A percentile compares a stretch with the other conserved stretches of the same genome.
These are phyloP conservation scores for Fusarium sp. DNA, from an alignment of 2,329 filamentous ascomycete species.

Conservation along the genomic window DNA sequence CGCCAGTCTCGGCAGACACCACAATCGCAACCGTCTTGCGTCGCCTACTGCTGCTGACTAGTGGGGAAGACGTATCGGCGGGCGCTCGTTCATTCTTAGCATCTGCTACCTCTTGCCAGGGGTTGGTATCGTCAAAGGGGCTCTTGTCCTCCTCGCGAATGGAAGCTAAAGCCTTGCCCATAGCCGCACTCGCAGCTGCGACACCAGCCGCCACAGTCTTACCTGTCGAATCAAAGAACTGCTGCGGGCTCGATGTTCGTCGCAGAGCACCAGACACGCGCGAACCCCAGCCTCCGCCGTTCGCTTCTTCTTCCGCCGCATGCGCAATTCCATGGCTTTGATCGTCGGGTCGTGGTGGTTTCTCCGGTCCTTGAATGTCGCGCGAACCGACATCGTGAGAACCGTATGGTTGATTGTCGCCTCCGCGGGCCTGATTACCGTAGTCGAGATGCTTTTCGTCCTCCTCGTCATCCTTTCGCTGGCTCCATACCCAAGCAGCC, in stretches of 20 bases:
- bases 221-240: conserved; percentile 86
- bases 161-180: conserved; percentile 84
- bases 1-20: conserved; percentile 79
- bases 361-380: conserved; percentile 51
- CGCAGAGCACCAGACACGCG: conserved; percentile 85
- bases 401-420: conserved; percentile 65
- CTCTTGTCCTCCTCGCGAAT: conserved; percentile 84
- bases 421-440: conserved; percentile 64
- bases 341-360: conserved; percentile 55
- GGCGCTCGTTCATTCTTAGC: conserved; percentile 66
- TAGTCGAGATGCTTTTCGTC: conserved; percentile 64
- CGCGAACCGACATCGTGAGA: conserved; percentile 48
- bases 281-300: conserved; percentile 71
- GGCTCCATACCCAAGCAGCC: conserved; percentile 94
- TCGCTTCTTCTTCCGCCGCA: conserved; percentile 48
- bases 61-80: conserved; percentile 46
- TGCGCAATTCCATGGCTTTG: conserved; percentile 58
- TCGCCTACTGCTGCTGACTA: conserved; percentile 60
- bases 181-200: conserved; percentile 82
- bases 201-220: conserved; percentile 84
- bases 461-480: conserved; percentile 80
- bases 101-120: conserved; percentile 92
- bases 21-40: conserved; percentile 89
- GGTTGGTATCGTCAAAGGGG: conserved; percentile 86
- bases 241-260: conserved; percentile 86